Conservation (phyloP, 192 early-diverging fungal genomes). For the Linnemannia schmuckeri region DNA sequence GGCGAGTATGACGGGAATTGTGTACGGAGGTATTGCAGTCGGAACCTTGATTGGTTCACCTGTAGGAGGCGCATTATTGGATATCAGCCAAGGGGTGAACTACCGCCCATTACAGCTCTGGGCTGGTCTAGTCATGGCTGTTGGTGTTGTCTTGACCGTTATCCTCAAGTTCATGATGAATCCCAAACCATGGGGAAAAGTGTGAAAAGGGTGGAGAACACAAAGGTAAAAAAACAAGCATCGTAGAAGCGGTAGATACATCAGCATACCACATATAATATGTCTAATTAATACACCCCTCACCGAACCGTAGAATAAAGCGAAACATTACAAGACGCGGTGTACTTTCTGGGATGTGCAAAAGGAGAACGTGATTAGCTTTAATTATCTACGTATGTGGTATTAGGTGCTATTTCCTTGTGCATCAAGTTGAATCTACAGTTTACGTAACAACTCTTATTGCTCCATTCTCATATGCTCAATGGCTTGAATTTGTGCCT, state of each 20-base stretch:
- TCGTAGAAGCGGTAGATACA: background rate
- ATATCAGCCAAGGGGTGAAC: slow-evolving; percentile 37
- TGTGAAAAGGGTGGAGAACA: background rate
- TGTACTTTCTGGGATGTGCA: too few species aligned
- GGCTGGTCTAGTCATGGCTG: slow-evolving; percentile 35
- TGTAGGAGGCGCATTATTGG: slow-evolving; percentile 64
- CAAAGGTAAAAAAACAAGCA: background rate
- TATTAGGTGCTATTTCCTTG: background rate
- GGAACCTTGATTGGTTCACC: slow-evolving; percentile 67
- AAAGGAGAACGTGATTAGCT: too few species aligned
- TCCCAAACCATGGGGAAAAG: slow-evolving; percentile 25
- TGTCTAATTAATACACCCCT: background rate
- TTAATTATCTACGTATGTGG: too few species aligned
- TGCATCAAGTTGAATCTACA: background rate
- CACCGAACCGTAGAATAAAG: background rate
- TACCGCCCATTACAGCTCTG: slow-evolving; percentile 37
- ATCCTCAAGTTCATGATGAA: slow-evolving; percentile 47
- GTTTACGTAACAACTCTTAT: background rate
- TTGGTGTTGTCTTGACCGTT: slow-evolving; percentile 18
- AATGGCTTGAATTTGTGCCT: background rate
- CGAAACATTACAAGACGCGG: too few species aligned
- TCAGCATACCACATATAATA: background rate
- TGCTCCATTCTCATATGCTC: background rate
- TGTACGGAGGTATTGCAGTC: slow-evolving; percentile 64
- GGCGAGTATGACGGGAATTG: slow-evolving; percentile 67